Evolutionary conservation across 108 stramenopile genomes (phyloP), one percentile per base, ranked within the genome.

Genomic region (Cyclotella atomus): DNA sequence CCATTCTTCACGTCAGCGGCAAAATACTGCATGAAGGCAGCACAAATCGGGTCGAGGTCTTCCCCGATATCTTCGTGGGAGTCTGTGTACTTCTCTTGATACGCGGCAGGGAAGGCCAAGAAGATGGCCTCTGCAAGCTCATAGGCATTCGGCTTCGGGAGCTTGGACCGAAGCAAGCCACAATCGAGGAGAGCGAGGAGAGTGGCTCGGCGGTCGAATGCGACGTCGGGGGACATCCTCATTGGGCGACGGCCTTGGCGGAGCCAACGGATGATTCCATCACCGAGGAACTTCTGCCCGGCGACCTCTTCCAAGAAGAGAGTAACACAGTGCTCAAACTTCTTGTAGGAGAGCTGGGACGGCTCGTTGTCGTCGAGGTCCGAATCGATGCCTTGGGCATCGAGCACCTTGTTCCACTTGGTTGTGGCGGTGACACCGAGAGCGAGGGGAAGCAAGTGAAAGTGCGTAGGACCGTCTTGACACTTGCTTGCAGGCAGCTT

Each of bases 11-110:
- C 38, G 38, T 41, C 38, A 12, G 38, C 12, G 9, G 38, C 38
- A 41, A 9, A n/a, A 49, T 49, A 49, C 47, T 49, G 47, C 9
- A n/a, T n/a, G n/a, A 49, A 49, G n/a, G 47, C 47, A 49, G 47
- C 10, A n/a, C n/a, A 17, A 4, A 49, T 49, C n/a, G 47, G 4
- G 9, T 9, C n/a, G 4, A 19, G 10, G n/a, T 49, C 47, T 19
- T 49, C n/a, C 16, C n/a, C 47, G n/a, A 49, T 10, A 4, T 10
- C 9, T 4, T 49, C 47, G 47, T 49, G 47, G 4, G 47, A 17
- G 9, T n/a, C 47, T 4, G 47, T 17, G n/a, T n/a, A 49, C 10
- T 19, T 12, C n/a, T 49, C 47, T n/a, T 49, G 47, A 10, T n/a
- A 49, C 4, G 17, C 9, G 16, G 9, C n/a, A 4, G 47, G 47